These are phyloP conservation scores for Verticillium dahliae DNA, from an alignment of 2,329 filamentous ascomycete species.

Conservation along the genomic window DNA sequence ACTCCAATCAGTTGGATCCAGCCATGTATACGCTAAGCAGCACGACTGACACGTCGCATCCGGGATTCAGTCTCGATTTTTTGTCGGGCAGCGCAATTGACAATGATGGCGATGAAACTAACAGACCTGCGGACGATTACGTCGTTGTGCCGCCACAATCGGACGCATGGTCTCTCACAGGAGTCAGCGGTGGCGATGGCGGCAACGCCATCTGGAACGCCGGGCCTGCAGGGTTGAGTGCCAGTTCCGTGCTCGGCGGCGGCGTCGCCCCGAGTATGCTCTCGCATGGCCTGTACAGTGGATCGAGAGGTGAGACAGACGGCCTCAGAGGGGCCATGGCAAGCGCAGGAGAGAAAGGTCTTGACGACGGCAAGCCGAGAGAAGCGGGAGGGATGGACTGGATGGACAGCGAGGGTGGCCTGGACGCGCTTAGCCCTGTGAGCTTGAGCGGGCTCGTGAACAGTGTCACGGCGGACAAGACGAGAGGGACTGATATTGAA, in stretches of 20 bases:
- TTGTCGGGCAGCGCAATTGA: constrained; percentile 19
- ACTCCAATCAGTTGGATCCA: constrained; percentile 16
- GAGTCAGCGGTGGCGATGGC: background rate
- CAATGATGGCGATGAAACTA: constrained; percentile 14
- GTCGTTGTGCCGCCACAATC: constrained; percentile 21
- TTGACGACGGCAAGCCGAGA: background rate
- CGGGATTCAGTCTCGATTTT: constrained; percentile 20
- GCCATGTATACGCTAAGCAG: constrained; percentile 19
- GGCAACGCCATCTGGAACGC: background rate
- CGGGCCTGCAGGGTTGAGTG: constrained; percentile 17
- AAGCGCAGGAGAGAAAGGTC: background rate
- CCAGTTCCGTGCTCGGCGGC: constrained; percentile 17
- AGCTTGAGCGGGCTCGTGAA: constrained; percentile 24
- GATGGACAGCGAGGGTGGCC: constrained; percentile 12
- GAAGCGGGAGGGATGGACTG: constrained; percentile 14
- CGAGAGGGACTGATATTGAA: constrained; percentile 3
- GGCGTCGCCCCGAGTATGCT: background rate
- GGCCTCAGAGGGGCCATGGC: background rate
- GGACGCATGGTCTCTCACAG: constrained; percentile 9
- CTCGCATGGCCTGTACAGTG: background rate
- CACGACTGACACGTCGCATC: background rate
- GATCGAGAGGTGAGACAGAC: background rate
- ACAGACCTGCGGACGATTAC: constrained; percentile 12
- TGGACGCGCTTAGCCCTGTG: constrained; percentile 19
- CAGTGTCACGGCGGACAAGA: constrained; percentile 17